Evolutionary conservation across 2,329 filamentous ascomycete species (phyloP).

Genomic region (Exophiala xenobiotica): DNA sequence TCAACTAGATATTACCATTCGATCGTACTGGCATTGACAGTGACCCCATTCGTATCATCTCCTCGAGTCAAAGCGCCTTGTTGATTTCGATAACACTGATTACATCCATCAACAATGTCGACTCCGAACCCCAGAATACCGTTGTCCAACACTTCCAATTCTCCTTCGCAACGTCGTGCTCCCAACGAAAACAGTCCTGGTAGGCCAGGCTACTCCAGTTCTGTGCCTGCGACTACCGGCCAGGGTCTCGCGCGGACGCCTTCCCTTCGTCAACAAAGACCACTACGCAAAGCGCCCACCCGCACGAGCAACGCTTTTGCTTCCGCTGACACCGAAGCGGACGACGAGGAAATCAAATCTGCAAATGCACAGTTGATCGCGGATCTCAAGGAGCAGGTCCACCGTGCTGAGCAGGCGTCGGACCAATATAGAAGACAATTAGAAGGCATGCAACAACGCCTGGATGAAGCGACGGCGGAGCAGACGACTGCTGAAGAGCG

Average conservation of each 20-base stretch:
- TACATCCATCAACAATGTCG: constrained; percentile 20
- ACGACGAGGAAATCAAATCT: constrained; percentile 71
- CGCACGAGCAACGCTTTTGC: constrained; percentile 32
- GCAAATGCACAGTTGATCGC: constrained; percentile 77
- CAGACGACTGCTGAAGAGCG: constrained; percentile 85
- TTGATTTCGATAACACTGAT: background rate
- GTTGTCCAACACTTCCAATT: constrained; percentile 22
- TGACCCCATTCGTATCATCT: background rate
- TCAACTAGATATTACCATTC: constrained; percentile 7
- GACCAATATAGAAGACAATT: constrained; percentile 81
- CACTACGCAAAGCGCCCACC: constrained; percentile 38
- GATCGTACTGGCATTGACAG: background rate
- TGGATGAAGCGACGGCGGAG: constrained; percentile 81
- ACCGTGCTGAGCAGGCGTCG: constrained; percentile 73
- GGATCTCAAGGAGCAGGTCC: constrained; percentile 78
- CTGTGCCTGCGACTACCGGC: constrained; percentile 42
- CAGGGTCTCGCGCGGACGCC: constrained; percentile 67
- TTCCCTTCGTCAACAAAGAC: constrained; percentile 37
- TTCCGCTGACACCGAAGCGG: constrained; percentile 46
- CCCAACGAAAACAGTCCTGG: constrained; percentile 25
- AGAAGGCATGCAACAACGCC: constrained; percentile 77
- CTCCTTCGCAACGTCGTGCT: constrained; percentile 30
- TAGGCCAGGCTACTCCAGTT: constrained; percentile 16
- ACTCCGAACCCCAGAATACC: constrained; percentile 27
- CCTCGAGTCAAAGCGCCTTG: constrained; percentile 1